Base-by-base conservation (phyloP, 2,329 filamentous ascomycete species). In the Diaporthe sp. region DNA sequence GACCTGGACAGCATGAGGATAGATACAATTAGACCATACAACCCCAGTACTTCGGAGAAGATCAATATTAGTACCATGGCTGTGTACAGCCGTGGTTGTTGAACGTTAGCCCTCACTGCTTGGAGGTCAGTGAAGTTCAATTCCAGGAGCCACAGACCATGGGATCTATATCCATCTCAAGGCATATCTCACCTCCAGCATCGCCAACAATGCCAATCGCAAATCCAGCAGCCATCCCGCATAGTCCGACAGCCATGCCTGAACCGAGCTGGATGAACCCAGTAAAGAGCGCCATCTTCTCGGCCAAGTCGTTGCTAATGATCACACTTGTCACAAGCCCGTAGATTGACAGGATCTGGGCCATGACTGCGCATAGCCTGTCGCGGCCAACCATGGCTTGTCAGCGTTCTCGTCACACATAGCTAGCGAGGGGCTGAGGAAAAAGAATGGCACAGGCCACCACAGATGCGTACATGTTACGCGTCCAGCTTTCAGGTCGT, bases 301-400 rank as follows among this genome's bases (percentile, higher is more conserved):
- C 94, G 81, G 88, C 89, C 78, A 96, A 88, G 81, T 91, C 92
- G 84, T 95, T 94, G 82, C 94, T 95, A 83, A 96, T 95, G 82
- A 97, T 88, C 84, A 96, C 94, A 28, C 94, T 96, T 76, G 96
- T 94, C 86, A 97, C 94, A 79, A 96, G 91, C 82, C 94, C 94
- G 88, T 96, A 99, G 86, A 98, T 98, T 94, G 95, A 96, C 88
- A 99, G 98, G 87, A 99, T 99, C 98, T 97, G 97, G 90, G 97
- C 97, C 97, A 99, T 98, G 92, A 99, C 96, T 98, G 80, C 19
- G 60, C 62, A 71, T 1, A 71, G 62, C 62, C 65, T 74, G 53
- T 22, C 25, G 13, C 9, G 6, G 2, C 2, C 55, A 34, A 13
- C 3, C 34, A n/a, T 37, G 28, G 4, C 7, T 37, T 12, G 19